A percentile compares a stretch with the other conserved stretches of the same genome.
These are phyloP conservation scores for Geosmithia putterillii DNA, from an alignment of 2,329 filamentous ascomycete species.

Conservation along the genomic window DNA sequence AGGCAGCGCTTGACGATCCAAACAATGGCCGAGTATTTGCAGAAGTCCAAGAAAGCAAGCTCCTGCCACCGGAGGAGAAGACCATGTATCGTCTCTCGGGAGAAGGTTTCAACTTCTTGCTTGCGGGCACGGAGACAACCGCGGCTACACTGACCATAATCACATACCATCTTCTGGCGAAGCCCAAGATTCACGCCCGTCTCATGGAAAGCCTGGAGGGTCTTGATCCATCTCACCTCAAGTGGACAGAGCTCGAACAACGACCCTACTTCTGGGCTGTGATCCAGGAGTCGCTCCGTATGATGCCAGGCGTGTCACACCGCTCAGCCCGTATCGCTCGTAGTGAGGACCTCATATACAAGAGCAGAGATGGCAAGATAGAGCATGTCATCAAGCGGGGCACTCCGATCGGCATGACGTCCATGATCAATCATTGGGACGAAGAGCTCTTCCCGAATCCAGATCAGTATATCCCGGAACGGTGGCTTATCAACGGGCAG, in stretches of 20 bases:
- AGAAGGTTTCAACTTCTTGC: conserved; percentile 22
- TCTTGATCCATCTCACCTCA: conserved; percentile 7
- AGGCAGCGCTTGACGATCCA: conserved; percentile 7
- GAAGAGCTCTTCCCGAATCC: conserved; percentile 17
- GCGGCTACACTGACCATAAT: conserved; percentile 11
- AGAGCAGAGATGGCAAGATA: conserved; percentile 8
- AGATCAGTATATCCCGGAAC: conserved; percentile 18
- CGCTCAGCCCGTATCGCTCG: conserved; percentile 11
- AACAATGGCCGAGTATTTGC: conserved; percentile 13
- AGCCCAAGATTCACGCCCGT: conserved; percentile 8
- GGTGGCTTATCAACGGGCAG: conserved; percentile 11
- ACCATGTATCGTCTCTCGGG: conserved; percentile 17
- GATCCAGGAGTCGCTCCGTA: conserved; percentile 14
- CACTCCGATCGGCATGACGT: conserved; percentile 19
- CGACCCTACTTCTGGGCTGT: conserved; percentile 15
- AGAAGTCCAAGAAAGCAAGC: conserved; percentile 11
- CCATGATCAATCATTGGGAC: conserved; percentile 17
- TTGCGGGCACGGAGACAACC: conserved; percentile 25
- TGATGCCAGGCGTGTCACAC: conserved; percentile 16
- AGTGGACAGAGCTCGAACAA: conserved; percentile 13
- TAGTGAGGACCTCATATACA: conserved; percentile 11
- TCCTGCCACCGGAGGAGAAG: conserved; percentile 18
- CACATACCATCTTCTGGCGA: conserved; percentile 11
- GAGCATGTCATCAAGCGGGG: conserved; percentile 13
- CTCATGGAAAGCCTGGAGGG: conserved; percentile 9